Evolutionary conservation across 2,329 filamentous ascomycete species (phyloP).

Genomic region (Thielaviopsis ethacetica): DNA sequence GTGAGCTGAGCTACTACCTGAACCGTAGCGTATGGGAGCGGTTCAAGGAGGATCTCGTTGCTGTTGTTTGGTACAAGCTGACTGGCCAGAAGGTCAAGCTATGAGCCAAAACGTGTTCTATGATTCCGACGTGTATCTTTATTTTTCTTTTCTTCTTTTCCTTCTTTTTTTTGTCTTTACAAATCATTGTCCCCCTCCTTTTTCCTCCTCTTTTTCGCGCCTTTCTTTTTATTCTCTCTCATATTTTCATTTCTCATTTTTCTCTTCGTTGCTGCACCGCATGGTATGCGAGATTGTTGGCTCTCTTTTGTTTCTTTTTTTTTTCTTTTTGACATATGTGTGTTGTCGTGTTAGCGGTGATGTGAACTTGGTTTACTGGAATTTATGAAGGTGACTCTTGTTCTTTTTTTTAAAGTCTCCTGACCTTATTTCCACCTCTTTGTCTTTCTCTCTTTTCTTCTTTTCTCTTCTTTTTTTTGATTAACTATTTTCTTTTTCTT

Average conservation of each 20-base stretch:
- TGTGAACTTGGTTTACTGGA: neutral
- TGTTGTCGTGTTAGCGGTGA: neutral
- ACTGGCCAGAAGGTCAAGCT: constrained; percentile 45
- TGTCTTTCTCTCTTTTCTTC: too few relatives aligned
- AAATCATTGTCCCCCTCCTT: neutral
- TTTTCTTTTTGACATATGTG: neutral
- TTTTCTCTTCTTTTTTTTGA: neutral
- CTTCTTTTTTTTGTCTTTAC: neutral
- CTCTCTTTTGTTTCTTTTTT: neutral
- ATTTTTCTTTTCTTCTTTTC: constrained; percentile 5
- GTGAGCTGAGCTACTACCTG: constrained; percentile 75
- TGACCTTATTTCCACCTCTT: neutral
- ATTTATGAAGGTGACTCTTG: neutral
- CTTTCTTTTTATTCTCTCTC: neutral
- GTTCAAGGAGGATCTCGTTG: constrained; percentile 51
- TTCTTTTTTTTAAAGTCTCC: constrained; percentile 1
- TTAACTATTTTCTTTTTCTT: neutral
- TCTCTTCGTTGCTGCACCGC: neutral
- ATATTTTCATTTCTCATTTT: constrained; percentile 3
- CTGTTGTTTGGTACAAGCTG: constrained; percentile 44
- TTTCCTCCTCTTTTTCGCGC: constrained; percentile 4
- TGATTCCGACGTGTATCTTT: constrained; percentile 12
- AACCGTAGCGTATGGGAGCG: constrained; percentile 72
- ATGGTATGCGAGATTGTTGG: too few relatives aligned
- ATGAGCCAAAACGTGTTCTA: constrained; percentile 17